Base-by-base conservation (phyloP, 208 protist species). In the Leishmania martiniquensis region DNA sequence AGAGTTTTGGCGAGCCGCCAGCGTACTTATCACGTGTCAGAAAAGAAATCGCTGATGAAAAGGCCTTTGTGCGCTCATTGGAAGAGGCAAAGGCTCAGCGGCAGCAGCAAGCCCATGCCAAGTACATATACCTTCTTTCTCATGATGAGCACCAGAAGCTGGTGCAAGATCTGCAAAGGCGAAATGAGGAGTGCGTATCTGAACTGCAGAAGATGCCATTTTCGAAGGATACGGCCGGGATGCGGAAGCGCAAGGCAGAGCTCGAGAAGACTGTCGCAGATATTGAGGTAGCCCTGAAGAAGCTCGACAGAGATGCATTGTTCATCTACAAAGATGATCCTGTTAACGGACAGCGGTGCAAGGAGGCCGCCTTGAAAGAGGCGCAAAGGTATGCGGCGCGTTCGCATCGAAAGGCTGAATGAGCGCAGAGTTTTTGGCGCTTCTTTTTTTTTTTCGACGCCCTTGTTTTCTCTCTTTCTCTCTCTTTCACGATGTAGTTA, bases 281-380 rank as follows among this genome's bases (percentile, higher is more conserved):
- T 76, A 86, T 98, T 47, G 94, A 98, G 59, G 78, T 49, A 20
- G 89, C 91, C 0, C 66, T 98, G 55, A 85, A 80, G 57, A 97
- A 96, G 80, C 73, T 98, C 22, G 87, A 97, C 39, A 92, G 88
- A 20, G 92, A 98, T 71, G 89, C 90, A 49, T 84, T 98, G 13
- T 96, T 96, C 75, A 80, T 98, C 52, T 98, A 98, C 85, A 89
- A 91, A 39, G 93, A 97, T 76, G 91, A 96, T 66, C 92, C 91
- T 34, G 88, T 89, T 13, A 89, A 87, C 76, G 90, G 84, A 17
- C 85, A 95, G 67, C 92, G 89, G 87, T 84, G 89, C 4, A 97
- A 95, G 63, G 88, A 87, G 70, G 87, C 89, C 15, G 94, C 94
- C 42, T 49, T 95, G 66, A 85, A 96, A 54, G 94, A 95, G 47